Evolutionary conservation across 257 asterid species (phyloP).

Genomic region (Ballota nigra): DNA sequence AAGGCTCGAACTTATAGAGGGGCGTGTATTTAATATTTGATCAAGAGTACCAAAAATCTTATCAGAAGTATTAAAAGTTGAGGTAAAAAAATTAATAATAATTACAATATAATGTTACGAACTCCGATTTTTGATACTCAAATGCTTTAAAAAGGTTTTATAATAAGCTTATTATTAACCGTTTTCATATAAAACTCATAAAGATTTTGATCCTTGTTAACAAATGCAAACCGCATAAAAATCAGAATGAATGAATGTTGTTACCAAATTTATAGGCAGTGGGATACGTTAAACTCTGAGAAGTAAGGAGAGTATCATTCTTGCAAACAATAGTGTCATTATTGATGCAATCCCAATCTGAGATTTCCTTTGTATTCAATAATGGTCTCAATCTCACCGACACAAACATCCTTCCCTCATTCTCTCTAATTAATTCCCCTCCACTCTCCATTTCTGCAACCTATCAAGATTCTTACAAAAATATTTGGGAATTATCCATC

Average conservation of each 20-base stretch:
- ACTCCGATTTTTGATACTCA: too few species aligned
- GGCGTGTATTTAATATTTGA: too few species aligned
- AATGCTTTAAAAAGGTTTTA: too few species aligned
- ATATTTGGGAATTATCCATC: background rate
- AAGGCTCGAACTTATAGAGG: too few species aligned
- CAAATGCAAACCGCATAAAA: too few species aligned
- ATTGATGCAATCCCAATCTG: slow-evolving; percentile 90
- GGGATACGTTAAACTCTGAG: slow-evolving; percentile 64
- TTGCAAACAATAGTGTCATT: slow-evolving; percentile 64
- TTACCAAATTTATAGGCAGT: slow-evolving; percentile 75
- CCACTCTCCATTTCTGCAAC: slow-evolving; percentile 34
- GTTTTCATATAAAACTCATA: too few species aligned
- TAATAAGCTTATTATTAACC: too few species aligned
- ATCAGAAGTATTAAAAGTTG: too few species aligned
- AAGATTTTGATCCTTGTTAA: too few species aligned
- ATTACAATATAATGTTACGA: too few species aligned
- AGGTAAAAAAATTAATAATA: too few species aligned
- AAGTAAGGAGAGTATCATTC: slow-evolving; percentile 49
- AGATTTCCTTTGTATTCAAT: slow-evolving; percentile 60
- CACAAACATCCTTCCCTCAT: slow-evolving; percentile 62
- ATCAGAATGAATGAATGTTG: slow-evolving; percentile 2
- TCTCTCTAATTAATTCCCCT: slow-evolving; percentile 37
- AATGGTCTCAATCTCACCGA: slow-evolving; percentile 85
- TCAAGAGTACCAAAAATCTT: too few species aligned
- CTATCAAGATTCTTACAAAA: slow-evolving; percentile 5